Percentiles rank a stretch among this genome's conserved stretches.
These are phyloP conservation scores for Podospora pseudopauciseta DNA, from an alignment of 495 filamentous ascomycete genomes.

Conservation along the genomic window DNA sequence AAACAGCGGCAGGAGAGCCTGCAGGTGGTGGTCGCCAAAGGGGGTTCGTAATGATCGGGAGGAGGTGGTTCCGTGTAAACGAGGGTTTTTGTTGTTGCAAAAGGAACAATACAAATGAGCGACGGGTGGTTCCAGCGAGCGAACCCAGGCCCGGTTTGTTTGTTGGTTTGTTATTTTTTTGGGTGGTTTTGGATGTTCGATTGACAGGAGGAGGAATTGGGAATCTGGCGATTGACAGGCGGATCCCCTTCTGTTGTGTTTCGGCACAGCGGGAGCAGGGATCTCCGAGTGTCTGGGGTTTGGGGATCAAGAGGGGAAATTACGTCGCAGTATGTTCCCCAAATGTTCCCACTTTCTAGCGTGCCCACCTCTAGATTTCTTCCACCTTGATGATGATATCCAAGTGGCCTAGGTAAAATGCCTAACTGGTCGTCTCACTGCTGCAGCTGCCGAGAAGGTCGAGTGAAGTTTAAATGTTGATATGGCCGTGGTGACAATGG, in stretches of 20 bases:
- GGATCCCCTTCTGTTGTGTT: slow-evolving; percentile 19
- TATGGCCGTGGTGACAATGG: not conserved
- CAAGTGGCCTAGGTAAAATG: not conserved
- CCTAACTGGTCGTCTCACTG: not conserved
- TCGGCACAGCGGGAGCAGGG: slow-evolving; percentile 21
- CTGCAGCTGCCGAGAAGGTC: not conserved
- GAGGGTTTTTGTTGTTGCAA: not conserved
- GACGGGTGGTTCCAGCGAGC: not conserved
- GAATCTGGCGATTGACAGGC: slow-evolving; percentile 12
- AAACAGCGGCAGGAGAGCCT: not conserved
- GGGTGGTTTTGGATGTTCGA: not conserved
- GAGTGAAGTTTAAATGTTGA: not conserved
- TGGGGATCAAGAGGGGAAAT: slow-evolving; percentile 3
- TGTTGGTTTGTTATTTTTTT: too few species aligned
- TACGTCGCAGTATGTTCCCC: not conserved
- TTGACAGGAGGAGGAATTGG: not conserved
- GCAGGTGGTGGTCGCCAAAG: slow-evolving; percentile 3
- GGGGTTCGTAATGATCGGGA: not conserved
- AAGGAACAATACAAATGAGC: not conserved
- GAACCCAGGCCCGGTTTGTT: not conserved
- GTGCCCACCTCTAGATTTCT: not conserved
- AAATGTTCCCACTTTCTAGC: not conserved
- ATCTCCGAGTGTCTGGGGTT: slow-evolving; percentile 9
- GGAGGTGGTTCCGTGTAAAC: not conserved
- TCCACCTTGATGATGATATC: not conserved